Base-by-base conservation (phyloP, 176 grass and related monocot species). In the sorghum (Sorghum bicolor) region DNA sequence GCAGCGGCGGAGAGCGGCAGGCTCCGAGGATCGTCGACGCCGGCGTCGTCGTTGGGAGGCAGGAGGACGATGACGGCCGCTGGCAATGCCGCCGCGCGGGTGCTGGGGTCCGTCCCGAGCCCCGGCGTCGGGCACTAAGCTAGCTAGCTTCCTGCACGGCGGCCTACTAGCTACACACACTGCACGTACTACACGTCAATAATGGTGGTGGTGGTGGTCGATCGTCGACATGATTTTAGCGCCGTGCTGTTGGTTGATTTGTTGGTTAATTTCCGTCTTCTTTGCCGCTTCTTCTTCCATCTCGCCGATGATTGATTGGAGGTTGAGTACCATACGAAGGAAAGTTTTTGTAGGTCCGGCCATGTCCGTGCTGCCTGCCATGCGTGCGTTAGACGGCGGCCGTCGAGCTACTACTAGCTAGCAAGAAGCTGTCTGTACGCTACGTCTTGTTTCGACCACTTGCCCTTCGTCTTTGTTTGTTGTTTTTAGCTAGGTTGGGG, bases 101-200 rank as follows among this genome's bases (percentile, higher is more conserved):
- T 85, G 34, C 1, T 93, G 82, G 96, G 85, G 8, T 98, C 96
- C 4, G 93, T 98, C 5, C 96, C 96, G 66, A 98, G 96, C 89
- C 96, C 96, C 1, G 93, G 91, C 11, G 87, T 95, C 39, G 96
- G 96, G 4, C 96, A 98, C 34, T 91, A 97, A n/a, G 79, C 14
- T 28, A 12, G 2, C 29, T 72, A 28, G 7, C 41, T 8, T 1
- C 20, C 10, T 24, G 16, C 50, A 10, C 36, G 26, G 3, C 58
- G 10, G 1, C 24, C 24, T 10, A 0, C 58, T 25, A 28, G n/a
- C 24, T 63, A 0, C 60, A 29, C 38, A n/a, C 36, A 5, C n/a
- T n/a, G n/a, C n/a, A n/a, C n/a, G n/a, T n/a, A n/a, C n/a, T 25
- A n/a, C 68, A 71, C n/a, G 15, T 29, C 61, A 63, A 15, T 43